Evolutionary conservation across 1,284 basidiomycete species (phyloP).

Genomic region (Fomitopsis pinicola): DNA sequence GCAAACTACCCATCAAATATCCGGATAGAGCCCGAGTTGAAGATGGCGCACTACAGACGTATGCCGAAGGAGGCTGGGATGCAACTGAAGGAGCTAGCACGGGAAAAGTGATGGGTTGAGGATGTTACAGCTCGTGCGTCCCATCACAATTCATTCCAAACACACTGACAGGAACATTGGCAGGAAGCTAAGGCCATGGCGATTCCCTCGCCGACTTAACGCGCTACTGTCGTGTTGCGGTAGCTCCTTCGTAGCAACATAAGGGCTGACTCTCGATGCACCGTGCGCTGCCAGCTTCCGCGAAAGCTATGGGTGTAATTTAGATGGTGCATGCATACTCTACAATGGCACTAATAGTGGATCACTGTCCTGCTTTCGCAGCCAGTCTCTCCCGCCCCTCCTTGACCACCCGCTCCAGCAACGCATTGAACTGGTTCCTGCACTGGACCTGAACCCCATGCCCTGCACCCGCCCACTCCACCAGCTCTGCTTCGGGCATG

Average conservation of each 20-base stretch:
- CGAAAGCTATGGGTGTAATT: neutral
- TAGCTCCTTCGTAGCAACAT: neutral
- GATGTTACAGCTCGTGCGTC: neutral
- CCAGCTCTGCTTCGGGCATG: slow-evolving; percentile 68
- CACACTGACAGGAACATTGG: neutral
- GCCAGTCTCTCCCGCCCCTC: slow-evolving; percentile 39
- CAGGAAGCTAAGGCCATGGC: neutral
- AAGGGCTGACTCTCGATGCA: neutral
- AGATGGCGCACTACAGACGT: slow-evolving; percentile 32
- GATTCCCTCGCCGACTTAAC: too few relatives aligned
- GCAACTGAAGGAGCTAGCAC: slow-evolving; percentile 34
- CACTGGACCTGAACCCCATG: slow-evolving; percentile 65
- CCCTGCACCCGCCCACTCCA: slow-evolving; percentile 61
- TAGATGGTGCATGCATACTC: neutral
- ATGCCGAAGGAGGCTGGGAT: slow-evolving; percentile 30
- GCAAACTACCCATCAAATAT: slow-evolving; percentile 37
- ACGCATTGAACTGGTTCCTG: slow-evolving; percentile 46
- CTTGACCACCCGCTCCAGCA: slow-evolving; percentile 52
- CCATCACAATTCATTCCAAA: neutral
- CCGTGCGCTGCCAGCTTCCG: neutral
- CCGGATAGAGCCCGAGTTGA: slow-evolving; percentile 38
- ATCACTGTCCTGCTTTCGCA: neutral
- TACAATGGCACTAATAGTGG: neutral
- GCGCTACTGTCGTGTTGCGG: neutral
- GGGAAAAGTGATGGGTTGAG: slow-evolving; percentile 25